Evolutionary conservation across 2,329 filamentous ascomycete species (phyloP), one percentile per base, ranked within the genome.

Genomic region (Mariannaea elegans): DNA sequence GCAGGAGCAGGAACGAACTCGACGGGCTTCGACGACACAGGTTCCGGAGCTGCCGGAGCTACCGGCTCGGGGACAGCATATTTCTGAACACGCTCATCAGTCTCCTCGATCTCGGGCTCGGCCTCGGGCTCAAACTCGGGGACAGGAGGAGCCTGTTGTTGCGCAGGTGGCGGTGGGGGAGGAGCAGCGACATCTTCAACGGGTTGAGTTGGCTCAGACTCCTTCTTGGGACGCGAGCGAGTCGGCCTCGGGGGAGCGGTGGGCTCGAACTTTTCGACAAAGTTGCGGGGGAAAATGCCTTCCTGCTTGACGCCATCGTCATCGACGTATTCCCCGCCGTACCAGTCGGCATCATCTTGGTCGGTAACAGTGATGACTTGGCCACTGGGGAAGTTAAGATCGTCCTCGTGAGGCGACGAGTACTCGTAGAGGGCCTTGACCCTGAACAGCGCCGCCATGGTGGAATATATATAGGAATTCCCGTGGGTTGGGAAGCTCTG

Each of bases 341-440:
- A 97, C 95, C 94, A 98, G 75, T 98, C 96, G 65, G 84, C 89
- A 74, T 97, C 95, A 75, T 98, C 95, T 76, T 92, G 88, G 61
- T 94, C 94, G 42, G 90, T 97, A 65, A 99, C 94, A 51, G 91
- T 95, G 75, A 99, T 96, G 77, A 98, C 86, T 80, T 97, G 94
- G 67, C 93, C 93, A 71, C 87, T 81, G 60, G 84, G 77, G 76
- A 99, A 99, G 74, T 87, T 91, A 69, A 99, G 89, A 79, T 99
- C 95, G 78, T 99, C 95, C 70, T 97, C 93, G 77, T 99, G 94
- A 63, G 87, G 86, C 68, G 95, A 98, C 75, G 85, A 83, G 82
- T 99, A 99, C 76, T 98, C 94, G 82, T 91, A 99, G 74, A 98
- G 80, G 69, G 95, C 93, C 84, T 94, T 97, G 82, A 99, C 95